Conservation (phyloP, 805 yeast species). For the Cyberlindnera euphorbiiphila region DNA sequence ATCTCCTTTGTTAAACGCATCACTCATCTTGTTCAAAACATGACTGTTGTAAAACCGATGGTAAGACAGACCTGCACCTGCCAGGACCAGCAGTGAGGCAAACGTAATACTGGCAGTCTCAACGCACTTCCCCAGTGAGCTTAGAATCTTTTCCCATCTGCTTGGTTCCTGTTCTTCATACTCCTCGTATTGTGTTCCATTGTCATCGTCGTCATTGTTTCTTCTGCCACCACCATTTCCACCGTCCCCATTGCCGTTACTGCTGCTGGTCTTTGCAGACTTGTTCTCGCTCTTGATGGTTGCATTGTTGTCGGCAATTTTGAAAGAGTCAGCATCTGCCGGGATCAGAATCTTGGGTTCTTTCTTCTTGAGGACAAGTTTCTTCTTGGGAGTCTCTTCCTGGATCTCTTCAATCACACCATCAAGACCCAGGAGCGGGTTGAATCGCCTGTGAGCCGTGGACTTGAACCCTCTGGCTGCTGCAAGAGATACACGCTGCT, state of each 20-base stretch:
- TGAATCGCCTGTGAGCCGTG: constrained; percentile 7
- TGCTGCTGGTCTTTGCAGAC: constrained; percentile 1
- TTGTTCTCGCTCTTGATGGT: neutral
- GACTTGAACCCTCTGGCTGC: neutral
- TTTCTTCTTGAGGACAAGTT: constrained; percentile 8
- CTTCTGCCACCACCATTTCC: constrained; percentile 2
- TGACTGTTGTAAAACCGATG: constrained; percentile 57
- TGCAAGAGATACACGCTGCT: no score
- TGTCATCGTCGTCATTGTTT: constrained; percentile 9
- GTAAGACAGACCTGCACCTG: constrained; percentile 67
- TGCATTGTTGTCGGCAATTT: constrained; percentile 7
- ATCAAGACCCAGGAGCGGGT: constrained; percentile 26
- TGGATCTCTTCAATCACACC: constrained; percentile 25
- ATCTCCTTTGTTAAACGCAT: constrained; percentile 66
- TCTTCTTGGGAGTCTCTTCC: constrained; percentile 14
- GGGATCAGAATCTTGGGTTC: constrained; percentile 25
- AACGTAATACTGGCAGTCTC: constrained; percentile 73
- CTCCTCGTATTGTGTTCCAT: constrained; percentile 13
- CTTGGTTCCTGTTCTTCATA: constrained; percentile 15
- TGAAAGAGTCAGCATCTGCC: constrained; percentile 19
- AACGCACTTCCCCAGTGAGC: constrained; percentile 37
- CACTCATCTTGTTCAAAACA: constrained; percentile 59
- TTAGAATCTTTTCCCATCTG: constrained; percentile 16
- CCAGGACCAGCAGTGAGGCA: constrained; percentile 63
- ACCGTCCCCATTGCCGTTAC: neutral